These are phyloP conservation scores for Chaetomiaceae sp. DNA, from an alignment of 2,329 filamentous ascomycete species.

Conservation along the genomic window DNA sequence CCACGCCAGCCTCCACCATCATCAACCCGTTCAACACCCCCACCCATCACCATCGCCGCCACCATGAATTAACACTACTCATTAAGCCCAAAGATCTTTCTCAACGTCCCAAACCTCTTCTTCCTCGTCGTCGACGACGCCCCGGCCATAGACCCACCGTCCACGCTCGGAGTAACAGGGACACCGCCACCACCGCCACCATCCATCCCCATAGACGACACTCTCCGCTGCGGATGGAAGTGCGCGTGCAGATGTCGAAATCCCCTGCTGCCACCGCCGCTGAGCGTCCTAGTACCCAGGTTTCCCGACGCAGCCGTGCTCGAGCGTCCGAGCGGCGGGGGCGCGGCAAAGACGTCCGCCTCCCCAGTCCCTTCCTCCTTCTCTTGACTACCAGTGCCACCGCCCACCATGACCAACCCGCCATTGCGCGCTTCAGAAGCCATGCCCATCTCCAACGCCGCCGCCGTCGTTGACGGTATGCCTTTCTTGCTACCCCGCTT, in stretches of 20 bases:
- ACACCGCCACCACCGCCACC: slow-evolving; percentile 4
- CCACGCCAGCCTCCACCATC: background rate
- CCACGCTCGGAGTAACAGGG: background rate
- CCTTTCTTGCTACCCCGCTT: slow-evolving; percentile 10
- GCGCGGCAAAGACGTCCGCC: background rate
- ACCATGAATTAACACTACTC: slow-evolving; percentile 28
- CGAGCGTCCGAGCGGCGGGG: background rate
- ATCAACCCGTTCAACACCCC: background rate
- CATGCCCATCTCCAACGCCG: background rate
- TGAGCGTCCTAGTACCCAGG: slow-evolving; percentile 25
- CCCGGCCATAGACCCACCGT: slow-evolving; percentile 11
- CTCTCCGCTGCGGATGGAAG: slow-evolving; percentile 34
- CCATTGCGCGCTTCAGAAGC: no score
- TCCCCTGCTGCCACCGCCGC: slow-evolving; percentile 13
- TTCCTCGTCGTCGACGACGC: slow-evolving; percentile 37
- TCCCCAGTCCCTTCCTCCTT: no score
- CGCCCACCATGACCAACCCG: no score
- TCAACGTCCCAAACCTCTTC: slow-evolving; percentile 65
- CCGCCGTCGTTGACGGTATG: background rate
- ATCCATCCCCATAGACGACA: slow-evolving; percentile 33
- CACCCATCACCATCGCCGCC: background rate
- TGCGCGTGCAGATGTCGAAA: slow-evolving; percentile 15
- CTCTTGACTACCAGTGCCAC: no score
- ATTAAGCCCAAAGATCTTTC: slow-evolving; percentile 58
- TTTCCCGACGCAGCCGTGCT: slow-evolving; percentile 22